These are phyloP conservation scores for Tuber magnatum DNA, from an alignment of 495 filamentous ascomycete species.

Conservation along the genomic window DNA sequence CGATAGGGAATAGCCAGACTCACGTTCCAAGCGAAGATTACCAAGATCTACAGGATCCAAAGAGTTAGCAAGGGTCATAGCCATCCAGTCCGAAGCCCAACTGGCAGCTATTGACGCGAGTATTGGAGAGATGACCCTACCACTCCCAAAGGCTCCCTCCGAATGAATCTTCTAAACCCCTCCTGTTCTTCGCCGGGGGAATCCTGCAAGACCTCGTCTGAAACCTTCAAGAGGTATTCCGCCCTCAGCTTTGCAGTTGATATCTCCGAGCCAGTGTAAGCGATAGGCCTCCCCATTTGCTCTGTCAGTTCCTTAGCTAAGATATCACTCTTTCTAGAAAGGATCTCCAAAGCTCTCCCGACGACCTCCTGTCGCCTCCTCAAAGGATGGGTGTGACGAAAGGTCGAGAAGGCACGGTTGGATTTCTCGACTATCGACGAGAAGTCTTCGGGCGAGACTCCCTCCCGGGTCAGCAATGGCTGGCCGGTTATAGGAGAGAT, in stretches of 20 bases:
- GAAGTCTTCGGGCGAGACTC: constrained; percentile 60
- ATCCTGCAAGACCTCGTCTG: constrained; percentile 61
- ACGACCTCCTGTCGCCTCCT: constrained; percentile 67
- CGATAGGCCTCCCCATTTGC: constrained; percentile 90
- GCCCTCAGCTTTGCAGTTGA: constrained; percentile 71
- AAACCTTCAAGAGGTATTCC: constrained; percentile 74
- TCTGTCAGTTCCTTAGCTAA: constrained; percentile 77
- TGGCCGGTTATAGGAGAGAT: constrained; percentile 82
- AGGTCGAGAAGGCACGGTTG: constrained; percentile 63
- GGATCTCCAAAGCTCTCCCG: constrained; percentile 60
- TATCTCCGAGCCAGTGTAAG: constrained; percentile 74
- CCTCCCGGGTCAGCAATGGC: constrained; percentile 65
- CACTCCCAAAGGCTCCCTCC: constrained; percentile 75
- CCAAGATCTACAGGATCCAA: constrained; percentile 44
- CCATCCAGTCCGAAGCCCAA: background rate
- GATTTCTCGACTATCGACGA: constrained; percentile 58
- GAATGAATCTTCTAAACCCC: constrained; percentile 82
- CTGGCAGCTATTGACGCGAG: background rate
- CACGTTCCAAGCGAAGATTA: constrained; percentile 94
- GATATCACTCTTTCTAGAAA: constrained; percentile 65
- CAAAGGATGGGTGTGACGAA: constrained; percentile 56
- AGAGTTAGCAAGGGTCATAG: constrained; percentile 7
- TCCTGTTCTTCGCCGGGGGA: constrained; percentile 72
- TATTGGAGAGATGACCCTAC: constrained; percentile 41
- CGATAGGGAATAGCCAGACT: constrained; percentile 40